Conservation (phyloP, 169 alveolate genomes). For the Cryptosporidium xiaoi region DNA sequence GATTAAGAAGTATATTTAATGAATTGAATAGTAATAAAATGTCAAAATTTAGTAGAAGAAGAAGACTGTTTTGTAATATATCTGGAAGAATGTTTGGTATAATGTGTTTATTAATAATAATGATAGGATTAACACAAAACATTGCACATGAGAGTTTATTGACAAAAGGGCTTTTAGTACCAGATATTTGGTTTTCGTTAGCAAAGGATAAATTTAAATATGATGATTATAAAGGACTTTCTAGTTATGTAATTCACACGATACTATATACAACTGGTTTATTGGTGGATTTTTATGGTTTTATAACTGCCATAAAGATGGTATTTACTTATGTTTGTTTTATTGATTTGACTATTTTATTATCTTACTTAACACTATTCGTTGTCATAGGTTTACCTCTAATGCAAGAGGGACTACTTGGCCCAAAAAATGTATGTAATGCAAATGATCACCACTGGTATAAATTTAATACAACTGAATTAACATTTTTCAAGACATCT, state of each 20-base stretch:
- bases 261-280: conserved; percentile 56
- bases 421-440: conserved; percentile 53
- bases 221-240: conserved; percentile 64
- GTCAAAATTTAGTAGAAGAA: neutral
- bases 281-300: conserved; percentile 62
- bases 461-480: conserved; percentile 42
- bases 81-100: conserved; percentile 58
- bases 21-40: neutral
- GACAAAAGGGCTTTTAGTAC: conserved; percentile 67
- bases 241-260: conserved; percentile 16
- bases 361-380: conserved; percentile 21
- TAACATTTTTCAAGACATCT: conserved; percentile 25
- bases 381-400: conserved; percentile 52
- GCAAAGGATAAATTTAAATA: conserved; percentile 68
- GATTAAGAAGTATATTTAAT: conserved; percentile 20
- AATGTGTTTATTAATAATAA: conserved; percentile 19
- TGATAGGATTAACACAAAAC: conserved; percentile 62
- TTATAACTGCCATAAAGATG: conserved; percentile 48
- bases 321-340: conserved; percentile 44
- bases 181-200: conserved; percentile 70
- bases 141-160: conserved; percentile 68
- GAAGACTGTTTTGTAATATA: conserved; percentile 16
- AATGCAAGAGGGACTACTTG: conserved; percentile 71
- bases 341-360: conserved; percentile 15
- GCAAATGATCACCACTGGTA: conserved; percentile 73